Base-by-base conservation (phyloP, 257 asterid species). In the Paraleonurus japonicus region DNA sequence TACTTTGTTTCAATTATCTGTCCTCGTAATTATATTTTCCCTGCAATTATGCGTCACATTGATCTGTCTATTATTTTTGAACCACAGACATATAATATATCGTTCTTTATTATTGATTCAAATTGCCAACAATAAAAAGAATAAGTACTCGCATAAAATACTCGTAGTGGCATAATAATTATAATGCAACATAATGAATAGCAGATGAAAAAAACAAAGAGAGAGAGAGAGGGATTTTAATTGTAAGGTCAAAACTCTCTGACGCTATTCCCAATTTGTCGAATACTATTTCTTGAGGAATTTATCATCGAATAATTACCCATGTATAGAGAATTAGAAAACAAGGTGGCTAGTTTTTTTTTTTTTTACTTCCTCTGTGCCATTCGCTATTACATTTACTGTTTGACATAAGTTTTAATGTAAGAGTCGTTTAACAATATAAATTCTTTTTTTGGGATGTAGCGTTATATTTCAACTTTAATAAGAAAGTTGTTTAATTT, bases 251-350 rank as follows among this genome's bases (percentile, higher is more conserved):
- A 75, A n/a, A 54, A 16, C 15, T 58, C n/a, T 23, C 61, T 43
- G 68, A 69, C 59, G 61, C 54, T 61, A 67, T 67, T 78, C 66
- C 74, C 63, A 58, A 61, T 50, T 62, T 37, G 54, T 74, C 47
- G 73, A 67, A 68, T 55, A 7, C 15, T 6, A 55, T 71, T 76
- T 22, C 41, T 27, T 47, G 65, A 54, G 45, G 33, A 57, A 28
- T 71, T 76, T 37, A 59, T 54, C 26, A 12, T 59, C 11, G 50
- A 53, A 50, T 62, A 23, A 24, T 33, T 70, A 1, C 7, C 8
- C 17, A 6, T 26, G 59, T 51, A 51, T 69, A 26, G 53, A 59
- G 50, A n/a, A n/a, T n/a, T n/a, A n/a, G n/a, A 75, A 47, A 67
- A 23, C 61, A 47, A 71, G 35, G 76, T 73, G 63, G 33, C n/a